These are phyloP conservation scores for Stylosanthes scabra DNA, from an alignment of 331 rosid genomes.

Conservation along the genomic window DNA sequence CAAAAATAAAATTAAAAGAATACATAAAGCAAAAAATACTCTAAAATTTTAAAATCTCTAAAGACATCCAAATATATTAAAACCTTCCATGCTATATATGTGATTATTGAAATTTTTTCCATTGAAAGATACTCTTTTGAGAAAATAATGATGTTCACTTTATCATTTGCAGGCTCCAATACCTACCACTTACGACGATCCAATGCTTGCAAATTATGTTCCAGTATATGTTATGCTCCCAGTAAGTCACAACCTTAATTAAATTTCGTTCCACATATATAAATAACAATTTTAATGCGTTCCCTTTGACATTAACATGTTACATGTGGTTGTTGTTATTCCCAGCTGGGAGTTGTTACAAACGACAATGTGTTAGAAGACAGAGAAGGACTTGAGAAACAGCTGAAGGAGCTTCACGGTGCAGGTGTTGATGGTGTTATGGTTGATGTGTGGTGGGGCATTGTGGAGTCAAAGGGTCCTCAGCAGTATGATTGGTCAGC, in stretches of 20 bases:
- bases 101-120: no score
- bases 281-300: no score
- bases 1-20: no score
- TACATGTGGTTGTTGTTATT: neutral
- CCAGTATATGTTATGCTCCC: constrained; percentile 92
- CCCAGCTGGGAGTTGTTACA: constrained; percentile 67
- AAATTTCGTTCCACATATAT: neutral
- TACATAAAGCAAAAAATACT: no score
- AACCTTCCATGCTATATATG: no score
- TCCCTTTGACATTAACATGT: no score
- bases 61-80: no score
- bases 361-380: constrained; percentile 58
- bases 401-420: constrained; percentile 51
- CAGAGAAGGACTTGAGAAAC: constrained; percentile 46
- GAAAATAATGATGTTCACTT: no score
- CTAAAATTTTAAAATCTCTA: no score
- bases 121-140: no score
- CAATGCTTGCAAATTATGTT: constrained; percentile 75
- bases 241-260: constrained; percentile 51
- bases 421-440: constrained; percentile 85
- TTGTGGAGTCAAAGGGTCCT: constrained; percentile 72
- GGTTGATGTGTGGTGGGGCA: constrained; percentile 98
- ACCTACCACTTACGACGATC: constrained; percentile 32
- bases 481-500: constrained; percentile 76
- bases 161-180: constrained; percentile 54